Conservation (phyloP, 148 eudicot genomes). For the Spergularia marina region DNA sequence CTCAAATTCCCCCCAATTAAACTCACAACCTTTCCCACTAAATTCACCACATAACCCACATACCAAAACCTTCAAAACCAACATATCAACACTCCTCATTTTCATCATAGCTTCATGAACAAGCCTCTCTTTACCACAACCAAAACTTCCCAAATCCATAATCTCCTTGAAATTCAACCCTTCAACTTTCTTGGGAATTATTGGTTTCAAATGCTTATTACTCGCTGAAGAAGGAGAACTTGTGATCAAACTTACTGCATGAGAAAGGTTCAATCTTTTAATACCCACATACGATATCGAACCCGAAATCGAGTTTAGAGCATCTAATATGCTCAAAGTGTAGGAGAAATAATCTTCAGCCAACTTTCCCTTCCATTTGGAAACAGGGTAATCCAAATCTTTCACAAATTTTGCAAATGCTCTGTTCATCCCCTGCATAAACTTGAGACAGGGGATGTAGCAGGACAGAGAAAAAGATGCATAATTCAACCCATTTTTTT, state of each 20-base stretch:
- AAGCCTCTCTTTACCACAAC: conserved; percentile 31
- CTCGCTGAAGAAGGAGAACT: conserved; percentile 10
- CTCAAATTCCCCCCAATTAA: conserved; percentile 20
- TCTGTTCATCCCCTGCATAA: conserved; percentile 36
- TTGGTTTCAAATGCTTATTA: conserved; percentile 21
- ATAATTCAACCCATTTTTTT: conserved; percentile 27
- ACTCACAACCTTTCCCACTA: conserved; percentile 16
- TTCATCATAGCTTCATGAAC: conserved; percentile 44
- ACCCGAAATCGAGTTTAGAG: conserved; percentile 43
- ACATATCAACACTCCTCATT: conserved; percentile 35
- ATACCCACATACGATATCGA: conserved; percentile 45
- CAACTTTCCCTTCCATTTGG: conserved; percentile 42
- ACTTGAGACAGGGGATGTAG: conserved; percentile 36
- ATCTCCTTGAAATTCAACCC: conserved; percentile 2
- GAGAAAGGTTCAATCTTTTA: conserved; percentile 40
- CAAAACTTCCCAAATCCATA: neutral
- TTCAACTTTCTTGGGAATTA: conserved; percentile 14
- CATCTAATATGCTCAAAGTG: conserved; percentile 48
- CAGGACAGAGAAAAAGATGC: conserved; percentile 32
- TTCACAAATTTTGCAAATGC: conserved; percentile 52
- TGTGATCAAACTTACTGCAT: conserved; percentile 35
- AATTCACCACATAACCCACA: conserved; percentile 42
- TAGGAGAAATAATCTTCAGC: conserved; percentile 47
- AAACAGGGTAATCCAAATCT: conserved; percentile 55
- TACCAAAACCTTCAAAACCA: conserved; percentile 41